Conservation (phyloP, 2,329 filamentous ascomycete genomes). For the Trichoderma sp. region DNA sequence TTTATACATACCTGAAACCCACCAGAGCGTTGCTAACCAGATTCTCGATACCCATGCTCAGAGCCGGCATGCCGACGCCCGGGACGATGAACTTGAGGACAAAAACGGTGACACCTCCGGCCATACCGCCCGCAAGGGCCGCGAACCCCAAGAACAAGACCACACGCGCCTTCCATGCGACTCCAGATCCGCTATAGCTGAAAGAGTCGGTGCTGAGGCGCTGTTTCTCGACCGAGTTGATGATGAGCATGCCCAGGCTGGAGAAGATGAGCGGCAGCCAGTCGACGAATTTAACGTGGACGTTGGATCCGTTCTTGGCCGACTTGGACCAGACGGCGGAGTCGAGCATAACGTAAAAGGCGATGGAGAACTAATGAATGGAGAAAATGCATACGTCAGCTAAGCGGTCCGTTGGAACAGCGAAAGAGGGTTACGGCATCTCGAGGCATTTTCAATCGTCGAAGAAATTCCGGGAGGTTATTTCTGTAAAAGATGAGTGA, state of each 20-base stretch:
- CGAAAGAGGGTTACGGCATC: neutral
- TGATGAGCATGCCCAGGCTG: conserved; percentile 70
- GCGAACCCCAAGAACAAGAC: conserved; percentile 71
- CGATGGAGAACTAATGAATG: conserved; percentile 63
- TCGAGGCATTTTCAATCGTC: neutral
- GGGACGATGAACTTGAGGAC: conserved; percentile 67
- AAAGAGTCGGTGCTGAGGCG: conserved; percentile 66
- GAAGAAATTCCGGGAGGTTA: neutral
- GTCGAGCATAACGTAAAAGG: conserved; percentile 71
- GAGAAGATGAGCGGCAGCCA: conserved; percentile 72
- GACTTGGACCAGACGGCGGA: conserved; percentile 69
- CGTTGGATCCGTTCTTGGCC: conserved; percentile 59
- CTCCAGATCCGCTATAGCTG: conserved; percentile 63
- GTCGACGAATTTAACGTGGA: conserved; percentile 69
- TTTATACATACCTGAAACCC: conserved; percentile 56
- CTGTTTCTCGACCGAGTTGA: conserved; percentile 71
- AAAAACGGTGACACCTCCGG: conserved; percentile 69
- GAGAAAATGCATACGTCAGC: conserved; percentile 12
- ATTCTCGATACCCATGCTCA: conserved; percentile 68
- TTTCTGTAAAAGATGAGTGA: neutral
- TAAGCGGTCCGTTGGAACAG: neutral
- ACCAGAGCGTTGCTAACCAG: conserved; percentile 68
- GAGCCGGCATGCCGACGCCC: conserved; percentile 60
- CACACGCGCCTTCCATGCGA: conserved; percentile 70
- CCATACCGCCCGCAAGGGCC: conserved; percentile 67